Evolutionary conservation across 768 basidiomycete species (phyloP), one percentile per base, ranked within the genome.

Genomic region (Lactarius akahatsu): DNA sequence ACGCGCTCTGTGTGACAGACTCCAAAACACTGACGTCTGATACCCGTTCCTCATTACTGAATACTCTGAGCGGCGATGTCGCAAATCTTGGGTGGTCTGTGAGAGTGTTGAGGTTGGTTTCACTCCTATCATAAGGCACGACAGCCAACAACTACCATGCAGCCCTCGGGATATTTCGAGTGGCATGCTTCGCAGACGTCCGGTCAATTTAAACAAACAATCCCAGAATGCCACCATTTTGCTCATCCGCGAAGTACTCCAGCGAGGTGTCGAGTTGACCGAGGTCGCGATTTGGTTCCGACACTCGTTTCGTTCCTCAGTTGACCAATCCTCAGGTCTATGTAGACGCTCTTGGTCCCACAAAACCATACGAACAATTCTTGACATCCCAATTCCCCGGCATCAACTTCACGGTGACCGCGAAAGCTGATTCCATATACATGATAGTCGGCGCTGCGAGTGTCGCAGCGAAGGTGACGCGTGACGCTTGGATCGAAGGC

Each of bases 361-460:
- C 94, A 1, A 84, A 85, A 20, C 88, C 89, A 56, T 98, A 97
- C 77, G 87, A 97, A 78, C 81, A 84, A 28, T 90, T 92, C 72
- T 85, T 99, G 2, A 89, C 91, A 15, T 81, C 82, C 8, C 73
- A 88, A 38, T 99, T 98, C 76, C 92, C 93, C 0, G 87, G 85
- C 8, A 91, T 98, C 69, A 78, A 80, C 47, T 96, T 99, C 74
- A 95, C 92, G 0, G 97, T 99, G 28, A 84, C 88, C 11, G 85
- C 87, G 32, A 98, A 99, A 77, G 97, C 97, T 18, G 97, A 99
- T 73, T 88, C 89, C n/a, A 87, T 92, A 68, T 99, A 86, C 83
- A 97, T 95, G 73, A 96, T 99, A 66, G 97, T 99, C 66, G 90
- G 94, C 26, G 97, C 97, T 7, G 97, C 96, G 1, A 94, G 92